A percentile compares a stretch with the other conserved stretches of the same genome.
Evolutionary conservation across 2,329 filamentous ascomycete genomes (phyloP).

Genomic region (Xylariaceae sp.): DNA sequence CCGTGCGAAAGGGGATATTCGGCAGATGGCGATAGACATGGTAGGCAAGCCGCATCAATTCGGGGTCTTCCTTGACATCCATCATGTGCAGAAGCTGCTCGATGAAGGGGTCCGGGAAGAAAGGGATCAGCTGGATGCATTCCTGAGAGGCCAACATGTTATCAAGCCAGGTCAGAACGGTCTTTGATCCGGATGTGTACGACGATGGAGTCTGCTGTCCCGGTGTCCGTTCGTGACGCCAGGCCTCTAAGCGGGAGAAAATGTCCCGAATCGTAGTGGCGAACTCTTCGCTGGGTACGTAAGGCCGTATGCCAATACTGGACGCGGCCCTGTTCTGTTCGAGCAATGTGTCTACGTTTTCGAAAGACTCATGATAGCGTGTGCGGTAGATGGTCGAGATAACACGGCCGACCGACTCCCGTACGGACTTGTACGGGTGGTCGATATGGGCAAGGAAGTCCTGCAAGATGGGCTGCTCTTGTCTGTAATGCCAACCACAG

Average conservation of each 20-base stretch:
- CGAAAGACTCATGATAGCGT: slow-evolving; percentile 89
- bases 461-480: slow-evolving; percentile 78
- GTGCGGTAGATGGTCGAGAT: slow-evolving; percentile 85
- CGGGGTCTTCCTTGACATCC: slow-evolving; percentile 97
- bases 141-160: slow-evolving; percentile 84
- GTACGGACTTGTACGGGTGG: slow-evolving; percentile 95
- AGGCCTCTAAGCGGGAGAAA: slow-evolving; percentile 73
- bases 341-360: slow-evolving; percentile 67
- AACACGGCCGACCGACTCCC: slow-evolving; percentile 87
- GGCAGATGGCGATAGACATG: slow-evolving; percentile 94
- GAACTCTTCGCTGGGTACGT: slow-evolving; percentile 70
- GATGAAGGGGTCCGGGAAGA: slow-evolving; percentile 86
- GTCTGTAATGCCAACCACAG: slow-evolving; percentile 91
- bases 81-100: slow-evolving; percentile 98
- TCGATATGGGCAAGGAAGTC: slow-evolving; percentile 89
- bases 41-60: slow-evolving; percentile 88
- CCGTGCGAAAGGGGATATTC: slow-evolving; percentile 85
- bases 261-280: slow-evolving; percentile 62
- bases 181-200: slow-evolving; percentile 95
- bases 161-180: slow-evolving; percentile 90
- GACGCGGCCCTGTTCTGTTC: slow-evolving; percentile 71
- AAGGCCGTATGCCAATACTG: slow-evolving; percentile 77
- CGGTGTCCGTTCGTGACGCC: slow-evolving; percentile 75
- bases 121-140: slow-evolving; percentile 81
- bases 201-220: slow-evolving; percentile 90